Evolutionary conservation across 1,284 basidiomycete genomes (phyloP), one percentile per base, ranked within the genome.

Genomic region (Porodaedalea pini): DNA sequence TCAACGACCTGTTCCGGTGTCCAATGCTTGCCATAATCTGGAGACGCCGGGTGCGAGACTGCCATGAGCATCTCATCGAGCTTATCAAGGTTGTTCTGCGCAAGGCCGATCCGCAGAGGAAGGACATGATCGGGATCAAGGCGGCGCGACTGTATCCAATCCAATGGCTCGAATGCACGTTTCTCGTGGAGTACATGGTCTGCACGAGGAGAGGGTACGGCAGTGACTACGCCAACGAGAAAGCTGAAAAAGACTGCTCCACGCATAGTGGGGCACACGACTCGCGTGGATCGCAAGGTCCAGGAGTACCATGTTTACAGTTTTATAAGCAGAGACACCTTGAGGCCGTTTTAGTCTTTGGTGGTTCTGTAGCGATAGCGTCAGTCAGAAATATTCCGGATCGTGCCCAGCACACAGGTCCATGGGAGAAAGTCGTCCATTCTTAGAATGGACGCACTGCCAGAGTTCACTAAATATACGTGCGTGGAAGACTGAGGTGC

Each of bases 1-100:
- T 70, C 59, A 2, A 73, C 69, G 40, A 81, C 67, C 48, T 71
- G 62, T 2, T 62, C 64, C 3, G 70, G 31, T 57, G 50, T 34
- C 68, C 67, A 69, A 49, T 69, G 68, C 43, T 68, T 61, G 7
- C 68, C 67, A 51, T 66, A 69, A 29, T 61, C 51, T 5, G 57
- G 39, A 8, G 62, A 68, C 2, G 58, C 52, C 13, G 67, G 67
- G 56, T 68, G 56, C 10, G 68, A 67, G 10, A 69, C 66, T 27
- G 58, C 58, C 52, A 63, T 59, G 23, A 69, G 59, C 47, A 63
- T 57, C 21, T 69, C 65, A 25, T 69, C 57, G 32, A 68, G 54
- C 19, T 58, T 56, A 40, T 69, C 57, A 13, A 69, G 23, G 51
- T 69, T 69, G 41, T 34, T 43, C 45, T 62, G 60, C 2, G 57